A percentile compares a stretch with the other conserved stretches of the same genome.
Evolutionary conservation across 2,329 filamentous ascomycete genomes (phyloP).

Genomic region (Colletotrichum simmondsii): DNA sequence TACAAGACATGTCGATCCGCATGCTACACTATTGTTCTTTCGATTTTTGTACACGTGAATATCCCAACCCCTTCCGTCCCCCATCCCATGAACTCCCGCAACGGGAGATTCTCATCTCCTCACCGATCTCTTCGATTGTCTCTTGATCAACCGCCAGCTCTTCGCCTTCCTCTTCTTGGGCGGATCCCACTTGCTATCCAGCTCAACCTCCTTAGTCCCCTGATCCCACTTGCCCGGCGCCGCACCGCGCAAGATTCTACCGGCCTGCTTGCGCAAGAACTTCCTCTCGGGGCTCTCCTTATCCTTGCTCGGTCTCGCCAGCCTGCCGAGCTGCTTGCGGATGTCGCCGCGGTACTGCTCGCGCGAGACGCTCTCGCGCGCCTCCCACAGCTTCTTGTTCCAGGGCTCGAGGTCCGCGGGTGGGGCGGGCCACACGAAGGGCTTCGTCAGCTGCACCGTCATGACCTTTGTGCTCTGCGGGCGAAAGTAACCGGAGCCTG

Average conservation of each 20-base stretch:
- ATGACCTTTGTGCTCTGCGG: constrained; percentile 86
- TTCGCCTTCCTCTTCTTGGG: constrained; percentile 36
- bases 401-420: constrained; percentile 72
- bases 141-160: not conserved
- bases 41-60: constrained; percentile 25
- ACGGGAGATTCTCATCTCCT: too few species aligned
- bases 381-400: constrained; percentile 70
- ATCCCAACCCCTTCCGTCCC: not conserved
- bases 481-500: constrained; percentile 71
- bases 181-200: constrained; percentile 41
- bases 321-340: constrained; percentile 43
- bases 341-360: constrained; percentile 51
- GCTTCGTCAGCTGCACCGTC: constrained; percentile 88
- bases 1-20: constrained; percentile 31
- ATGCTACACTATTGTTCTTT: constrained; percentile 12
- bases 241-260: constrained; percentile 62
- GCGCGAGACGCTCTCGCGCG: constrained; percentile 57
- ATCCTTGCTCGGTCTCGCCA: constrained; percentile 51
- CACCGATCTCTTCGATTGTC: too few species aligned
- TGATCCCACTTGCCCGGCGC: constrained; percentile 47
- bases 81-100: not conserved
- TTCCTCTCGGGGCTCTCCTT: constrained; percentile 53
- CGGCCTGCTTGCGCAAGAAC: constrained; percentile 60
- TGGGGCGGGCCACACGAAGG: constrained; percentile 86
- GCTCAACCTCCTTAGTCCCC: constrained; percentile 49